Evolutionary conservation across 2,329 filamentous ascomycete species (phyloP), one percentile per base, ranked within the genome.

Genomic region (Bipolaris zeicola): DNA sequence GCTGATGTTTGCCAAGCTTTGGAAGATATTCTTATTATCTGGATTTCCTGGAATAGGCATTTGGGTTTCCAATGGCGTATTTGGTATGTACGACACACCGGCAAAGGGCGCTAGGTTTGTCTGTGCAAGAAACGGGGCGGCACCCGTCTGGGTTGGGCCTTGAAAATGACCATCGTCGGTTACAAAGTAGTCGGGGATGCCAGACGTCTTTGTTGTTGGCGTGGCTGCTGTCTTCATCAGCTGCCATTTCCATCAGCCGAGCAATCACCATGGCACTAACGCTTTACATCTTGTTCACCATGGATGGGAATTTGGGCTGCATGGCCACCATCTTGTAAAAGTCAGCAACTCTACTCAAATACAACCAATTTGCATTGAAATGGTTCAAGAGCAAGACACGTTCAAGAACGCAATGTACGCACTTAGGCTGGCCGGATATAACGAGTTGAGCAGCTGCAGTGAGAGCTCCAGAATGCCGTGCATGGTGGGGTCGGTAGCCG

Each of bases 91-190:
- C 5, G 86, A 83, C 7, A 85, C 81, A 13, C 77, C 73, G 16
- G 77, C 72, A 61, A 89, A 89, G 18, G 87, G 82, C 37, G 89
- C 86, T 1, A 84, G 83, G 62, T 89, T 87, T 6, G 86, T 90
- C 76, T 91, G 85, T 1, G 89, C 89, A 55, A 92, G 78, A 71
- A 91, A 91, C 1, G 89, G 85, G 24, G 88, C 80, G 53, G 77
- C 78, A 13, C 89, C 90, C 1, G 89, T 92, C n/a, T 86, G 81
- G 4, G 87, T 91, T 36, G 88, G 88, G 1, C 88, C 88, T 73
- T 58, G 43, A 24, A 71, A 74, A 49, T 66, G 65, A 3, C 68
- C 66, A 44, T 70, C 63, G 5, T 69, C 69, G 6, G 71, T 74
- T 18, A 72, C 64, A 44, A 74, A 72, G 52, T 74, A 74, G 46